Base-by-base conservation (phyloP, 1,284 basidiomycete species). In the Malassezia pachydermatis region DNA sequence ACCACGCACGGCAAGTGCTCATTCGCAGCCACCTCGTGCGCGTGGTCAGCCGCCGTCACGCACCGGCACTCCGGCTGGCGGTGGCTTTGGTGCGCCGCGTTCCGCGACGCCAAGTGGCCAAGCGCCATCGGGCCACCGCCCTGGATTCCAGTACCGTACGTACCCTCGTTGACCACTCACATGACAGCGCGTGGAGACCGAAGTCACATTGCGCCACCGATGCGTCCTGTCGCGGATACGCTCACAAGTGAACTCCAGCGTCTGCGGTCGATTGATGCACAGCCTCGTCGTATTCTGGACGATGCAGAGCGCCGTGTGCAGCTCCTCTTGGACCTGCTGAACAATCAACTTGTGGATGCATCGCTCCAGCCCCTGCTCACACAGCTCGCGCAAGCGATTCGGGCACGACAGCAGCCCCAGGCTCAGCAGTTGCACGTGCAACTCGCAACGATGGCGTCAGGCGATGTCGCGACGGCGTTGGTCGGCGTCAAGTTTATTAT, bases 101-200 rank as follows among this genome's bases (percentile, higher is more conserved):
- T 10, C 29, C 5, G 17, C 41, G 14, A 57, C 62, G 24, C 55
- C 56, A 23, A 48, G n/a, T n/a, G n/a, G n/a, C n/a, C n/a, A n/a
- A n/a, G n/a, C n/a, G n/a, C n/a, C n/a, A n/a, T n/a, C n/a, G n/a
- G n/a, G n/a, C n/a, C n/a, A n/a, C n/a, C n/a, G n/a, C n/a, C n/a
- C 56, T 9, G 57, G 57, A 8, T 59, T 84, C 19, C 88, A 88
- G 75, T 89, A 90, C 74, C 87, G 89, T 25, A n/a, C n/a, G n/a
- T n/a, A n/a, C n/a, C n/a, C n/a, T n/a, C n/a, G n/a, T n/a, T n/a
- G n/a, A n/a, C n/a, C n/a, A n/a, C n/a, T n/a, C n/a, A n/a, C n/a
- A n/a, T n/a, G n/a, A n/a, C n/a, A n/a, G n/a, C n/a, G n/a, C 78
- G 82, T 34, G 90, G 90, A 49, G 90, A 96, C 72, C 79, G 89